Evolutionary conservation across 306 rosid species (phyloP).

Genomic region (Prosopis cineraria): DNA sequence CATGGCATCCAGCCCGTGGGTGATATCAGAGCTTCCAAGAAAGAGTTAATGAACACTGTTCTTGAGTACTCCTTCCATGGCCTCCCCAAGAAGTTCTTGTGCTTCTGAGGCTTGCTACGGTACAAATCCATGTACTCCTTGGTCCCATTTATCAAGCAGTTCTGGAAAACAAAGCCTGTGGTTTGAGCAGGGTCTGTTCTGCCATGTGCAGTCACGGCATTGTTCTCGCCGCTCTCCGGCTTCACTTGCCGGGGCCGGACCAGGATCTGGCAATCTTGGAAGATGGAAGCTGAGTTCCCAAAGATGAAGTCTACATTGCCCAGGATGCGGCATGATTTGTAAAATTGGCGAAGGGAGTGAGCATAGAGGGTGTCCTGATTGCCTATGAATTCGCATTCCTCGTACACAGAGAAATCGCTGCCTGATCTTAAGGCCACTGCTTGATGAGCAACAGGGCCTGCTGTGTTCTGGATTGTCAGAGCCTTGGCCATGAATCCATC

Average conservation of each 20-base stretch:
- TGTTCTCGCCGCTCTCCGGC: conserved; percentile 76
- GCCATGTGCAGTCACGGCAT: conserved; percentile 79
- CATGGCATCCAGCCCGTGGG: conserved; percentile 85
- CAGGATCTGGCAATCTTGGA: conserved; percentile 70
- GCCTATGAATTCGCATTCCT: conserved; percentile 81
- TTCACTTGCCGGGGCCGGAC: conserved; percentile 62
- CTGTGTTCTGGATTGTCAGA: conserved; percentile 79
- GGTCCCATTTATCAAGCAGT: conserved; percentile 78
- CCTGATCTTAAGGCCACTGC: conserved; percentile 95
- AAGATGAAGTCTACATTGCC: conserved; percentile 97
- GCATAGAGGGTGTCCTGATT: conserved; percentile 93
- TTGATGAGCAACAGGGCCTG: conserved; percentile 82
- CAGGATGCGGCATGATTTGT: conserved; percentile 69
- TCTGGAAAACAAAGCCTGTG: conserved; percentile 78
- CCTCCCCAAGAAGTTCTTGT: conserved; percentile 88
- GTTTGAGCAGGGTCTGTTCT: conserved; percentile 89
- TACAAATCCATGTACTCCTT: conserved; percentile 77
- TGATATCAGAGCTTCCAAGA: conserved; percentile 54
- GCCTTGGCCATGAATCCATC: conserved; percentile 94
- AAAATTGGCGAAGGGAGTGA: conserved; percentile 76
- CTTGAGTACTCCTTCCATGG: conserved; percentile 97
- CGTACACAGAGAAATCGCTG: conserved; percentile 73
- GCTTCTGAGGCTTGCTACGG: conserved; percentile 65
- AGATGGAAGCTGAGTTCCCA: conserved; percentile 84
- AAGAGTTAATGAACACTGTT: conserved; percentile 59